Evolutionary conservation across 768 basidiomycete genomes (phyloP).

Genomic region (Lyophyllum atratum): DNA sequence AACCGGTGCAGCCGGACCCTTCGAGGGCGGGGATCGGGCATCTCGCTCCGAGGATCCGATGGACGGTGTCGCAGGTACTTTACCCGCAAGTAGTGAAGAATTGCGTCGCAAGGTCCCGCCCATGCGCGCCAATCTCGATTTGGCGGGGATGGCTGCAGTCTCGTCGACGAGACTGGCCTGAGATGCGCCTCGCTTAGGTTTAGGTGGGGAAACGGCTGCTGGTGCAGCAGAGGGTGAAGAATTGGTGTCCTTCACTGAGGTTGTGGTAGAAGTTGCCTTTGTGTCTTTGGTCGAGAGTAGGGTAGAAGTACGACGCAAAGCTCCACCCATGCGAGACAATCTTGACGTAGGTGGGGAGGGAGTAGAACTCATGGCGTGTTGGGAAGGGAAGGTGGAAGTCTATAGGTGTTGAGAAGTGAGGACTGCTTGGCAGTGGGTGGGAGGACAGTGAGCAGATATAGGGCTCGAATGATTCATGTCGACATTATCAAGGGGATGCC

Average conservation of each 20-base stretch:
- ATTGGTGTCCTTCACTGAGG: not conserved
- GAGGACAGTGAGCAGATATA: constrained; percentile 14
- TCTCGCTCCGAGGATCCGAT: not conserved
- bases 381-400: constrained; percentile 12
- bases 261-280: not conserved
- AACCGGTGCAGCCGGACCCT: not conserved
- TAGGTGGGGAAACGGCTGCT: not conserved
- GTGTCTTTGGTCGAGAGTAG: not conserved
- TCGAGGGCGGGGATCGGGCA: not conserved
- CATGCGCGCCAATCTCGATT: constrained; percentile 54
- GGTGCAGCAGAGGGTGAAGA: not conserved
- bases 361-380: constrained; percentile 26
- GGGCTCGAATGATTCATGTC: constrained; percentile 15
- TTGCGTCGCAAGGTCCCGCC: not conserved
- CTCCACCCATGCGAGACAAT: constrained; percentile 46
- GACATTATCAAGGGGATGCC: constrained; percentile 41
- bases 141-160: constrained; percentile 22
- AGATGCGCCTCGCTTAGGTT: not conserved
- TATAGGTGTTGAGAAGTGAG: constrained; percentile 10
- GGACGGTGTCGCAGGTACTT: not conserved
- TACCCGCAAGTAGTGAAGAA: not conserved
- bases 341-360: constrained; percentile 41
- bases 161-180: not conserved
- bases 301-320: not conserved
- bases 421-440: constrained; percentile 8